Evolutionary conservation across 1,139 yeast genomes (phyloP), one percentile per base, ranked within the genome.

Genomic region (Candida glucosophila): DNA sequence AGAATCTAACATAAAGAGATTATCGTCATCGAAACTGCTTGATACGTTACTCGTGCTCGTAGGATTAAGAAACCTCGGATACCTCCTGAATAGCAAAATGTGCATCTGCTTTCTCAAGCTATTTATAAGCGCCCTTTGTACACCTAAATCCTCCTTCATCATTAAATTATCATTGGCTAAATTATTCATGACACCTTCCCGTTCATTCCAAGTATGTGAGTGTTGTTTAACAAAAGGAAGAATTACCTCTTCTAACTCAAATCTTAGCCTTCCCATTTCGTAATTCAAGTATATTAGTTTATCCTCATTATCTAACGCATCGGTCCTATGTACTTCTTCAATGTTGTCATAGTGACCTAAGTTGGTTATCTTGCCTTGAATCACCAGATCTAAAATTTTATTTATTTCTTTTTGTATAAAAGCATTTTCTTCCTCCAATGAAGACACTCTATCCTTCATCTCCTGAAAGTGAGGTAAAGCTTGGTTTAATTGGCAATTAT

Each of bases 61-160:
- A n/a, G n/a, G 21, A 19, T 7, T n/a, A n/a, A n/a, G n/a, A n/a
- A n/a, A 13, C 22, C 28, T 28, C 8, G 25, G 21, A 11, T 29
- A 29, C 29, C 70, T 52, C 12, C 64, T 55, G 34, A 67, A 58
- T 29, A 67, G 34, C 34, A 69, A 46, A 34, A 63, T 69, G 32
- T 69, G 76, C 16, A 70, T 44, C 35, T 70, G 77, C 34, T 70
- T 72, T 22, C 75, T 44, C 17, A 70, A 40, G 30, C 70, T 63
- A 37, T 58, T 62, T 21, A 71, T 49, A 27, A 63, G 49, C 34
- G 63, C 47, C 25, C 73, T 39, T 32, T 69, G 76, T 25, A 57
- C 41, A 33, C 57, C 65, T 38, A 70, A 35, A 31, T 70, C 76
- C 25, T 70, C 76, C 29, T 63, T 55, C 52, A 69, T 51, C 41